These are phyloP conservation scores for Neodidymelliopsis sp. DNA, from an alignment of 2,329 filamentous ascomycete genomes.

Conservation along the genomic window DNA sequence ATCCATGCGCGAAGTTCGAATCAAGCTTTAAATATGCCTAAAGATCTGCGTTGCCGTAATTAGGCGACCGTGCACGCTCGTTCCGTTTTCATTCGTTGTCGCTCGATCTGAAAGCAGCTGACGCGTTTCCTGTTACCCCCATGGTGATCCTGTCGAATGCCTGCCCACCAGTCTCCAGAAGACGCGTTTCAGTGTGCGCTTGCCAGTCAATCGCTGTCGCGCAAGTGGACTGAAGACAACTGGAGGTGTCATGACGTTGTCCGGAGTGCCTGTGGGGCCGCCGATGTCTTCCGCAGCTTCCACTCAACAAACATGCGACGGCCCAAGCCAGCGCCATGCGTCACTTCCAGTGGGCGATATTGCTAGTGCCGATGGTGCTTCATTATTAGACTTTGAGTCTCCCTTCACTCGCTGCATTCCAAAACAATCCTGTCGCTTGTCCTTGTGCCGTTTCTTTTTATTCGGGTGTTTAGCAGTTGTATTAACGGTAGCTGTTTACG, in stretches of 20 bases:
- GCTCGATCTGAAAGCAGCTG: slow-evolving; percentile 14
- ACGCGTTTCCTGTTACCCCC: slow-evolving; percentile 14
- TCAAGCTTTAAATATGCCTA: slow-evolving; percentile 12
- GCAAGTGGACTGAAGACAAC: not conserved
- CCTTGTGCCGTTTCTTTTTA: slow-evolving; percentile 2
- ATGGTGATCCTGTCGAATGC: not conserved
- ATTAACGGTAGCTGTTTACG: slow-evolving; percentile 7
- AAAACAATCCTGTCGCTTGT: slow-evolving; percentile 18
- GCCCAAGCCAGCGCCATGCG: slow-evolving; percentile 19
- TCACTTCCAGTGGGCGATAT: slow-evolving; percentile 11
- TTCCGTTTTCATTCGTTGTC: slow-evolving; percentile 8
- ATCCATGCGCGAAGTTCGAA: slow-evolving; percentile 5
- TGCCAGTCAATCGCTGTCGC: slow-evolving; percentile 9
- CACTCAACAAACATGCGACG: slow-evolving; percentile 18
- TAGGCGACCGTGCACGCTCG: slow-evolving; percentile 11
- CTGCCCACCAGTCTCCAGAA: slow-evolving; percentile 6
- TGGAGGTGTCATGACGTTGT: slow-evolving; percentile 15
- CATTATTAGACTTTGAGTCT: slow-evolving; percentile 16
- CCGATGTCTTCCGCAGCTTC: slow-evolving; percentile 14
- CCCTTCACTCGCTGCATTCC: slow-evolving; percentile 6
- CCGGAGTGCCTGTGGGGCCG: slow-evolving; percentile 9
- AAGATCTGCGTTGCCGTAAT: slow-evolving; percentile 16
- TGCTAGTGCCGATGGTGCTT: slow-evolving; percentile 18
- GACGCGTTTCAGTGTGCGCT: slow-evolving; percentile 15
- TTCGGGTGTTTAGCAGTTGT: slow-evolving; percentile 10